phyloP scores from a whole-genome alignment of 305 asterid genomes.

The Fraxinus platypoda region DNA sequence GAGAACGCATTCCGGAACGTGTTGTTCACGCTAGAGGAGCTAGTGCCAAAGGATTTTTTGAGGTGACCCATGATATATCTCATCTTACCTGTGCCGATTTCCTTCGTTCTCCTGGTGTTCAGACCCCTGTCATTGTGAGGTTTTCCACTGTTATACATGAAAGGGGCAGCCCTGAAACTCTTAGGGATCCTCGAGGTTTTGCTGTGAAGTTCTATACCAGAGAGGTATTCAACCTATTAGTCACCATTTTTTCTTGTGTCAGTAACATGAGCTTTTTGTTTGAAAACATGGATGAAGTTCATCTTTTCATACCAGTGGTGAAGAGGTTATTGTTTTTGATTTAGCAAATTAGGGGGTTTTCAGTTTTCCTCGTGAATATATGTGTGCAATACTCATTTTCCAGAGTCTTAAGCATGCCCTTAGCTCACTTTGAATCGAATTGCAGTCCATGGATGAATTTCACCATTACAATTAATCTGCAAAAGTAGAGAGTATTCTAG shows the following conservation, averaged over 20 bases:
- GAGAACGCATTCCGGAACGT: conserved; percentile 46
- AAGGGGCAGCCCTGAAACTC: conserved; percentile 48
- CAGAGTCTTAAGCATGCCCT: background rate
- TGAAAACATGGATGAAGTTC: background rate
- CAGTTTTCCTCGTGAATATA: background rate
- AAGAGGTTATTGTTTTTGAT: too few species aligned
- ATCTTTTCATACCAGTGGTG: background rate
- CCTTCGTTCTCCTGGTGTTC: conserved; percentile 47
- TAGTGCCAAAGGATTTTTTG: conserved; percentile 48
- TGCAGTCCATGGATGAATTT: background rate
- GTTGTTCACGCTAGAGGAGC: conserved; percentile 56
- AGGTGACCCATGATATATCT: conserved; percentile 45
- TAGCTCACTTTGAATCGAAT: background rate
- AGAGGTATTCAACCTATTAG: conserved; percentile 32
- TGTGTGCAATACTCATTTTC: background rate
- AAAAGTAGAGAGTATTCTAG: too few species aligned
- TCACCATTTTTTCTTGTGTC: background rate
- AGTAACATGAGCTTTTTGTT: background rate
- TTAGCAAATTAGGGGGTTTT: background rate
- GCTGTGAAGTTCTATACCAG: conserved; percentile 52
- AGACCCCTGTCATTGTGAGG: conserved; percentile 43
- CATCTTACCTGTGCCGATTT: conserved; percentile 44
- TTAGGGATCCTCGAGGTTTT: conserved; percentile 47
- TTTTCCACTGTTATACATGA: conserved; percentile 52
- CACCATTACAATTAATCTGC: too few species aligned